Conservation (phyloP, 176 grass and related monocot species). For the Cymbopogon citratus region DNA sequence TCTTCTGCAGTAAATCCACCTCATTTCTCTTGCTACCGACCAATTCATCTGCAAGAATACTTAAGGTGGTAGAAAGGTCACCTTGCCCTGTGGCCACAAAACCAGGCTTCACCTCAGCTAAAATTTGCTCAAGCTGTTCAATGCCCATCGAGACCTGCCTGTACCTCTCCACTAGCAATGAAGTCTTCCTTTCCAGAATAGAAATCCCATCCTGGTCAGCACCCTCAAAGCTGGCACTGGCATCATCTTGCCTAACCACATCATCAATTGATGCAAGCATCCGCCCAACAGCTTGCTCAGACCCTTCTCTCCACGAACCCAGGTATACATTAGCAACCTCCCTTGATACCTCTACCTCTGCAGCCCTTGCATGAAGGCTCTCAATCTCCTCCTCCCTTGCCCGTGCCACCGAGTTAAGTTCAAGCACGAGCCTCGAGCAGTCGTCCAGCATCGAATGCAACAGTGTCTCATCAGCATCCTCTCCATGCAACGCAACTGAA, state of each 20-base stretch:
- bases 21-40: slow-evolving; percentile 72
- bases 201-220: slow-evolving; percentile 32
- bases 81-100: slow-evolving; percentile 27
- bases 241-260: slow-evolving; percentile 43
- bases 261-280: slow-evolving; percentile 52
- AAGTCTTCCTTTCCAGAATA: slow-evolving; percentile 62
- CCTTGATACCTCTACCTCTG: slow-evolving; percentile 41
- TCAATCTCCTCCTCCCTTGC: slow-evolving; percentile 69
- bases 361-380: slow-evolving; percentile 44
- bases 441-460: slow-evolving; percentile 73
- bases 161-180: slow-evolving; percentile 50
- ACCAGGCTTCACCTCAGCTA: slow-evolving; percentile 57
- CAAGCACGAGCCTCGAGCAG: slow-evolving; percentile 62
- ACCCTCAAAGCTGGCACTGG: slow-evolving; percentile 26
- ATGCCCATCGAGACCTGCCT: slow-evolving; percentile 50
- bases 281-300: slow-evolving; percentile 43
- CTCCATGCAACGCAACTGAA: slow-evolving; percentile 18
- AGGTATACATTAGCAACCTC: slow-evolving; percentile 62
- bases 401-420: slow-evolving; percentile 43
- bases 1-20: slow-evolving; percentile 44
- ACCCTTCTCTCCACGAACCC: slow-evolving; percentile 47
- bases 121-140: slow-evolving; percentile 58
- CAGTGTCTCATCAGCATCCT: slow-evolving; percentile 34
- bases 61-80: slow-evolving; percentile 40
- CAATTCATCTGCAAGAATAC: slow-evolving; percentile 48